Conservation (phyloP, 1,284 basidiomycete genomes). For the Coniophora puteana region DNA sequence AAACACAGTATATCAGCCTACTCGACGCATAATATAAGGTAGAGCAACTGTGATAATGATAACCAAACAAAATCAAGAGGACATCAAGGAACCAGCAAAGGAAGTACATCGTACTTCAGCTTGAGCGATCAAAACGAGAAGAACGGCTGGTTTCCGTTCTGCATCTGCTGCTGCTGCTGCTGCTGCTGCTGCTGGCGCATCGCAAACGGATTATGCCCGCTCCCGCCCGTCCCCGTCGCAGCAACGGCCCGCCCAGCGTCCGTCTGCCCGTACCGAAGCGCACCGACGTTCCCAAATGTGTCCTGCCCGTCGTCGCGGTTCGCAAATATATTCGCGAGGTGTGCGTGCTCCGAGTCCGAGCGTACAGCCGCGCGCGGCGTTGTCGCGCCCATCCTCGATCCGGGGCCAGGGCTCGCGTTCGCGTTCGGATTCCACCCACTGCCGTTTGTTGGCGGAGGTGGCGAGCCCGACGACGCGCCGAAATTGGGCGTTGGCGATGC, state of each 20-base stretch:
- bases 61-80: no score
- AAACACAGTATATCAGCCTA: no score
- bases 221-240: slow-evolving; percentile 58
- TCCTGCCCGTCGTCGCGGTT: slow-evolving; percentile 88
- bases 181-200: slow-evolving; percentile 56
- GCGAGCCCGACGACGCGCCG: slow-evolving; percentile 26
- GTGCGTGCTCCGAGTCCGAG: slow-evolving; percentile 62
- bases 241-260: slow-evolving; percentile 56
- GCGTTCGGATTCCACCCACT: slow-evolving; percentile 31
- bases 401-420: slow-evolving; percentile 20
- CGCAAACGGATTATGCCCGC: slow-evolving; percentile 75
- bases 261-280: slow-evolving; percentile 71
- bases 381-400: no score
- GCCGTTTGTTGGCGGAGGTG: slow-evolving; percentile 35
- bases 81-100: no score
- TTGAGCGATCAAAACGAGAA: slow-evolving; percentile 79
- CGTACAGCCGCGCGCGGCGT: no score
- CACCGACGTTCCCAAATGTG: slow-evolving; percentile 89
- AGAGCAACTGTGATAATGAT: no score
- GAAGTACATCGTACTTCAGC: no score
- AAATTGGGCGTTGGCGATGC: no score
- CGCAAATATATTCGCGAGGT: slow-evolving; percentile 79
- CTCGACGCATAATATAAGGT: no score
- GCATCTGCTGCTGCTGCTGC: no score
- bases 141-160: slow-evolving; percentile 75